A percentile compares a stretch with the other conserved stretches of the same genome.
phyloP scores from a whole-genome alignment of 2,329 filamentous ascomycete genomes.

The Dactylella cylindrospora region DNA sequence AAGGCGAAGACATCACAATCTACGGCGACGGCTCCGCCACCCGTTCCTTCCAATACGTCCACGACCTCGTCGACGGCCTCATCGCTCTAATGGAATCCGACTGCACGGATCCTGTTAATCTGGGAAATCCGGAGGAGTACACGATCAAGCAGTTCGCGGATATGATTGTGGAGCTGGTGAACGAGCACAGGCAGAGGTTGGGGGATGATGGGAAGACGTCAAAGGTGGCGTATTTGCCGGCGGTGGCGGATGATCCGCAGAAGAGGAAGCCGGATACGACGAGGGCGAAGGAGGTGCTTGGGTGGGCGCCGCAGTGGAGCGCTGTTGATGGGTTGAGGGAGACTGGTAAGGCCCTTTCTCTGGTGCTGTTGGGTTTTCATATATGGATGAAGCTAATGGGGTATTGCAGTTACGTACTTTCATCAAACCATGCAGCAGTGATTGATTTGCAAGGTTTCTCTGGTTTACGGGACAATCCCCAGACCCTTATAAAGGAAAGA shows the following conservation, averaged over 20 bases:
- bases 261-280: conserved; percentile 49
- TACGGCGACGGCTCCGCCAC: conserved; percentile 50
- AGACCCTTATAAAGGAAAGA: no score
- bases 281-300: conserved; percentile 47
- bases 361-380: neutral
- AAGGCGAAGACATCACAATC: conserved; percentile 48
- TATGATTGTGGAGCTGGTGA: conserved; percentile 47
- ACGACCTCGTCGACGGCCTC: conserved; percentile 50
- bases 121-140: conserved; percentile 50
- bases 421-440: conserved; percentile 5
- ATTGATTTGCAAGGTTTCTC: neutral
- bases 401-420: neutral
- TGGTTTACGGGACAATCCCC: neutral
- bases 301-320: conserved; percentile 48
- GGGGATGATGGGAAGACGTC: conserved; percentile 28
- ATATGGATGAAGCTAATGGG: neutral
- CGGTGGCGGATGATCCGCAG: conserved; percentile 48
- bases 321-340: conserved; percentile 48
- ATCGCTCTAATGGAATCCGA: conserved; percentile 49
- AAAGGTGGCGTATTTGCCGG: conserved; percentile 44
- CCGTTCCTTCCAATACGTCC: conserved; percentile 50
- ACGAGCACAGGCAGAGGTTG: conserved; percentile 24
- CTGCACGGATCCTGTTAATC: conserved; percentile 49
- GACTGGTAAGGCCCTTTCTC: conserved; percentile 44
- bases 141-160: conserved; percentile 50